Conservation (phyloP, 768 basidiomycete genomes). For the Lenzites betulinus region DNA sequence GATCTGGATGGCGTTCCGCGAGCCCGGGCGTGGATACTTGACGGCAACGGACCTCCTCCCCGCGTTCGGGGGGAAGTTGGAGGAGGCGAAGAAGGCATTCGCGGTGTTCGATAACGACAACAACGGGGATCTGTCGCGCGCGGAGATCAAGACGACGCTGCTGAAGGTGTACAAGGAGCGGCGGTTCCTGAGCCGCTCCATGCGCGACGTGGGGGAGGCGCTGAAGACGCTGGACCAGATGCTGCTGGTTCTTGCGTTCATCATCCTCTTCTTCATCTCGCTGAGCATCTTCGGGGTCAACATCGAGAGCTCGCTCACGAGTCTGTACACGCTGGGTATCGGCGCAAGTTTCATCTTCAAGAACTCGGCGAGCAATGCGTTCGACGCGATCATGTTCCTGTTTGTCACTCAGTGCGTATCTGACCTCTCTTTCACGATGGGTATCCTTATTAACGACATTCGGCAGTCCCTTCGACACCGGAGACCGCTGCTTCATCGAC, state of each 20-base stretch:
- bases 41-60: slow-evolving; percentile 70
- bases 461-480: slow-evolving; percentile 73
- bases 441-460: slow-evolving; percentile 11
- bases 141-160: slow-evolving; percentile 72
- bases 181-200: slow-evolving; percentile 70
- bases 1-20: slow-evolving; percentile 64
- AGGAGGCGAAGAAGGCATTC: slow-evolving; percentile 66
- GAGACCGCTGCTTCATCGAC: slow-evolving; percentile 80
- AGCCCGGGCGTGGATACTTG: slow-evolving; percentile 58
- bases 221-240: slow-evolving; percentile 65
- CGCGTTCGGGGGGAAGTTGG: slow-evolving; percentile 55
- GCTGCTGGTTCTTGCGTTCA: slow-evolving; percentile 59
- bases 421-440: not conserved
- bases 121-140: slow-evolving; percentile 74
- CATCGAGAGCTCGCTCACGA: slow-evolving; percentile 64
- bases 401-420: slow-evolving; percentile 78
- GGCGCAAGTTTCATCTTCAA: slow-evolving; percentile 85
- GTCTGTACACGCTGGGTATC: slow-evolving; percentile 70
- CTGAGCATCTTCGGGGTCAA: slow-evolving; percentile 72
- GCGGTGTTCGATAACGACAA: slow-evolving; percentile 74
- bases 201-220: slow-evolving; percentile 74
- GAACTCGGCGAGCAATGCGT: slow-evolving; percentile 66
- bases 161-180: slow-evolving; percentile 79
- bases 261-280: slow-evolving; percentile 73
- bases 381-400: slow-evolving; percentile 80